These are phyloP conservation scores for Colletotrichum sansevieriae DNA, from an alignment of 2,329 filamentous ascomycete genomes.

Conservation along the genomic window DNA sequence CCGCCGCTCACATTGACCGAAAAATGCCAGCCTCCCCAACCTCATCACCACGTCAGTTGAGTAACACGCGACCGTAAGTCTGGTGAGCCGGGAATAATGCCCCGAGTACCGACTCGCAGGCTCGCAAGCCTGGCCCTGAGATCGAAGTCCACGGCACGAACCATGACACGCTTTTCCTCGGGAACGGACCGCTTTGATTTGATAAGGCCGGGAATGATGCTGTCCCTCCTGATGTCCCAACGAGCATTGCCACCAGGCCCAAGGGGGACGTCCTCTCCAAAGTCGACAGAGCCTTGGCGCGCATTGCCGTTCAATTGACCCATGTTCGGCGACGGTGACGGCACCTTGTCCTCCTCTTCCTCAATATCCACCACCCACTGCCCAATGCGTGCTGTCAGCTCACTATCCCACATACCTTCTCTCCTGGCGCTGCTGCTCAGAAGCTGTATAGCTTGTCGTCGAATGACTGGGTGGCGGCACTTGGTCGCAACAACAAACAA, in stretches of 20 bases:
- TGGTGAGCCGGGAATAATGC: conserved; percentile 58
- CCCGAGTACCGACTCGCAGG: conserved; percentile 67
- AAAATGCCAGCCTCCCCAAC: not conserved
- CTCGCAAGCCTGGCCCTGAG: conserved; percentile 63
- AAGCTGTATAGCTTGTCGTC: conserved; percentile 72
- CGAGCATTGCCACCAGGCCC: conserved; percentile 61
- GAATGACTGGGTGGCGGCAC: conserved; percentile 68
- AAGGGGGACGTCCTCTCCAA: conserved; percentile 49
- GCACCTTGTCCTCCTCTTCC: conserved; percentile 56
- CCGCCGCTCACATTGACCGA: not conserved
- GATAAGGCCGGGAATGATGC: conserved; percentile 43
- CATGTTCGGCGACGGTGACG: conserved; percentile 47
- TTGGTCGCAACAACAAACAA: conserved; percentile 76
- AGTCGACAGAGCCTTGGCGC: conserved; percentile 50
- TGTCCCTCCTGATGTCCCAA: conserved; percentile 50
- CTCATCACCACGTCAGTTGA: conserved; percentile 60
- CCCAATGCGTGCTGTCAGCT: conserved; percentile 67
- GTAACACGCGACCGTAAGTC: conserved; percentile 63
- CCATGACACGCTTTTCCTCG: conserved; percentile 68
- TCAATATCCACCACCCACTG: conserved; percentile 69
- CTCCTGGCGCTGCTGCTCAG: conserved; percentile 70
- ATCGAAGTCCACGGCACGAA: conserved; percentile 69
- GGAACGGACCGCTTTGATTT: conserved; percentile 55
- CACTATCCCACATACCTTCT: conserved; percentile 79
- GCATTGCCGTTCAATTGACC: conserved; percentile 43